Evolutionary conservation across 148 eudicot genomes (phyloP), one percentile per base, ranked within the genome.

Genomic region (Spergularia marina): DNA sequence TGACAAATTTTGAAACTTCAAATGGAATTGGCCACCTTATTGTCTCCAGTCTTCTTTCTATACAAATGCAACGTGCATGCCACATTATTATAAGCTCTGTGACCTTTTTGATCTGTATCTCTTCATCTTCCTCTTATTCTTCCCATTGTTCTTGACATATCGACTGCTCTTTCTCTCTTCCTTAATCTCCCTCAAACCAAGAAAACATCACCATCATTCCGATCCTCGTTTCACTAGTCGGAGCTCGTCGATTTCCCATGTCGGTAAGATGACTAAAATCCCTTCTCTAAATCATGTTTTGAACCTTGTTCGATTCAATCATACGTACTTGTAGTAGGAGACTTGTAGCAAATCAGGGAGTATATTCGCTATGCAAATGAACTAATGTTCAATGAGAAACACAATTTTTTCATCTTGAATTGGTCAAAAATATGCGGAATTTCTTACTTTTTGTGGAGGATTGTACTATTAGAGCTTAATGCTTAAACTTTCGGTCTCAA

Each of bases 1-100:
- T n/a, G 17, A 56, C 59, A n/a, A n/a, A 17, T 16, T 56, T 15
- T n/a, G 16, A 56, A 36, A 64, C 7, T 64, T 64, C 18, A 64
- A 64, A 64, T 34, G 10, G 39, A 64, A 34, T 64, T 13, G 12
- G 51, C 20, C 18, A 64, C n/a, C 68, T 7, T 64, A 36, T 12
- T 64, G 49, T 40, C 39, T 13, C 30, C 34, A 14, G 10, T 23
- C 40, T 8, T 15, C 5, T 30, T 30, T 30, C 36, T 30, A 30
- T 30, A 30, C 36, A 30, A 30, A 30, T 60, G 51, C 47, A 53
- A 71, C 74, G 75, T 71, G 74, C 76, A 39, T 41, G 41, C 53
- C 69, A 71, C 76, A 52, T 60, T 40, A 63, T 71, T 61, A 23
- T 55, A 25, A 13, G 2, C 39, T 23, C 2, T 12, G 5, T 30